phyloP scores from a whole-genome alignment of 2,329 filamentous ascomycete genomes.

The Chaetomium strumarium region DNA sequence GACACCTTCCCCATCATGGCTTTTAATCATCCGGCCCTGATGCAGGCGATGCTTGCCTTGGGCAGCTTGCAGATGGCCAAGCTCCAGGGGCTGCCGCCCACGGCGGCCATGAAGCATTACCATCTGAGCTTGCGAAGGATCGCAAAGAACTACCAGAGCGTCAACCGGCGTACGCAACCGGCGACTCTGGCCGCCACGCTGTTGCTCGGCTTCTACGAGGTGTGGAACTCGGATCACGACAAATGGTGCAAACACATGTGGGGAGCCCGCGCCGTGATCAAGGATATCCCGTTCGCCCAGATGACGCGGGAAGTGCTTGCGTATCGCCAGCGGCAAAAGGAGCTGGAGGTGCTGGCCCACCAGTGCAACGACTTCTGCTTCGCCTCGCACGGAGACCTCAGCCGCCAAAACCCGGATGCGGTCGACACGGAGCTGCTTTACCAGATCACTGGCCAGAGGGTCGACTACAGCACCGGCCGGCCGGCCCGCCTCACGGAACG shows the following conservation, averaged over 20 bases:
- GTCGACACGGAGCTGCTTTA: constrained; percentile 39
- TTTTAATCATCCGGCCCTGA: constrained; percentile 74
- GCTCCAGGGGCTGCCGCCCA: constrained; percentile 66
- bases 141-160: constrained; percentile 66
- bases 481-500: constrained; percentile 37
- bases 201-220: constrained; percentile 85
- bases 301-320: constrained; percentile 67
- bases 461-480: constrained; percentile 32
- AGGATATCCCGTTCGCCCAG: constrained; percentile 71
- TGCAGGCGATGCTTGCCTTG: constrained; percentile 86
- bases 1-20: constrained; percentile 80
- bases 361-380: constrained; percentile 18
- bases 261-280: constrained; percentile 74
- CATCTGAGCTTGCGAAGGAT: constrained; percentile 76
- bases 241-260: constrained; percentile 94
- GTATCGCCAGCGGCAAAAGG: constrained; percentile 45
- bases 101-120: constrained; percentile 86
- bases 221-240: constrained; percentile 87
- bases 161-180: constrained; percentile 63
- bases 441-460: constrained; percentile 35
- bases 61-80: constrained; percentile 84
- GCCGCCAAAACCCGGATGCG: constrained; percentile 5
- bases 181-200: constrained; percentile 84
- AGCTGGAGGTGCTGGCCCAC: constrained; percentile 31
- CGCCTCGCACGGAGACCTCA: constrained; percentile 12